A percentile compares a stretch with the other conserved stretches of the same genome.
Conservation (phyloP, 352 stramenopile genomes). For the Pythium dissimile region DNA sequence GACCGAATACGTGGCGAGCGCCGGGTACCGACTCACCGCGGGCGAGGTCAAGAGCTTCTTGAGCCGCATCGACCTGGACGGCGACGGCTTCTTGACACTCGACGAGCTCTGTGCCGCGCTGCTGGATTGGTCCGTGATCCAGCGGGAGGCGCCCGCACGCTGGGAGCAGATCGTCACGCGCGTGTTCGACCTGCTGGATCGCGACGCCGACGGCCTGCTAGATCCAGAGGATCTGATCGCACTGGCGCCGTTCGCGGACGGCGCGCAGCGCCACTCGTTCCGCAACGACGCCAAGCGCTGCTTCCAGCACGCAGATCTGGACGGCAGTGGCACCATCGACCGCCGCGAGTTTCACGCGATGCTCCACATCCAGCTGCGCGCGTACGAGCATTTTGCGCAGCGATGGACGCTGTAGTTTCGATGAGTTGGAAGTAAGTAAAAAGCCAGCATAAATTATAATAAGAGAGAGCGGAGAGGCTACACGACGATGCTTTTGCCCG, state of each 20-base stretch:
- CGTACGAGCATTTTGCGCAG: slow-evolving; percentile 51
- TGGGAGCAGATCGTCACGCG: slow-evolving; percentile 33
- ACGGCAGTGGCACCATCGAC: slow-evolving; percentile 35
- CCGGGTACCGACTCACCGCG: slow-evolving; percentile 57
- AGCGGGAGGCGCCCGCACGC: slow-evolving; percentile 26
- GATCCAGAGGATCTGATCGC: slow-evolving; percentile 39
- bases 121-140: slow-evolving; percentile 62
- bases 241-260: slow-evolving; percentile 35
- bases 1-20: slow-evolving; percentile 39
- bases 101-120: slow-evolving; percentile 70
- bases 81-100: slow-evolving; percentile 51
- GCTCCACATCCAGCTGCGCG: slow-evolving; percentile 40
- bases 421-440: background rate
- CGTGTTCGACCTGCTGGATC: slow-evolving; percentile 52
- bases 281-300: slow-evolving; percentile 55
- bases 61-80: slow-evolving; percentile 52
- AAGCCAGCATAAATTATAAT: slow-evolving; percentile 5
- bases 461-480: slow-evolving; percentile 17
- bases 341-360: slow-evolving; percentile 42
- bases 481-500: slow-evolving; percentile 70
- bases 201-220: slow-evolving; percentile 47
- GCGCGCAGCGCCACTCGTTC: slow-evolving; percentile 44
- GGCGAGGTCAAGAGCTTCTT: slow-evolving; percentile 64
- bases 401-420: slow-evolving; percentile 17
- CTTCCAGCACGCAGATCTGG: slow-evolving; percentile 48